Percentiles rank a stretch among this genome's conserved stretches.
Evolutionary conservation across 208 protist species (phyloP).

Genomic region (Angomonas deanei): DNA sequence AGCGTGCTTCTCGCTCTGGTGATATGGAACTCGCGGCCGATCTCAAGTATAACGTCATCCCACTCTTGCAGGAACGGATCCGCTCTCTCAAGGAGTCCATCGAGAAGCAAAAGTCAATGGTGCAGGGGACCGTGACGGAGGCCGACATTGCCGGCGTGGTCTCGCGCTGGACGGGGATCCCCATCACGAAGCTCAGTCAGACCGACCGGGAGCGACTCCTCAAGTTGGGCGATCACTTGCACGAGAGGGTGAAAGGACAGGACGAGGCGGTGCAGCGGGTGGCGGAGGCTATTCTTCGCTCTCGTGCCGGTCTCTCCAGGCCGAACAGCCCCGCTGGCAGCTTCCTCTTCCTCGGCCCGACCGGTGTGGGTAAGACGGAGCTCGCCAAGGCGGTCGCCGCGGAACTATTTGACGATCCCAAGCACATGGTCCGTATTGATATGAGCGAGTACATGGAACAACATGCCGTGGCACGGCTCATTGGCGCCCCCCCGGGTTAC

Average conservation of each 20-base stretch:
- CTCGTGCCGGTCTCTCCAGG: slow-evolving; percentile 89
- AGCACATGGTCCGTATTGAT: slow-evolving; percentile 96
- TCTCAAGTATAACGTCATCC: slow-evolving; percentile 94
- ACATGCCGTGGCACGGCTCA: slow-evolving; percentile 94
- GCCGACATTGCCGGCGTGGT: slow-evolving; percentile 92
- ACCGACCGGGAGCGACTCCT: slow-evolving; percentile 90
- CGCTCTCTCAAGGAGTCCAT: slow-evolving; percentile 62
- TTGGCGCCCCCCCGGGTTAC: slow-evolving; percentile 98
- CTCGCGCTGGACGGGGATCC: slow-evolving; percentile 96
- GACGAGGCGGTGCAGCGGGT: slow-evolving; percentile 93
- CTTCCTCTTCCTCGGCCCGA: slow-evolving; percentile 96
- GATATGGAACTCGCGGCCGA: slow-evolving; percentile 72
- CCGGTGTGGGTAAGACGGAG: slow-evolving; percentile 96
- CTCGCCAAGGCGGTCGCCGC: slow-evolving; percentile 94
- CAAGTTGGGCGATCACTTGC: slow-evolving; percentile 79
- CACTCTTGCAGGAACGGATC: slow-evolving; percentile 88
- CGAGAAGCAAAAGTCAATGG: slow-evolving; percentile 49
- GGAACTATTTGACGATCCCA: slow-evolving; percentile 96
- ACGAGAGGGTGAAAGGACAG: slow-evolving; percentile 94
- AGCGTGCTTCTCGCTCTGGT: slow-evolving; percentile 87
- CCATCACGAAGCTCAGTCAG: slow-evolving; percentile 86
- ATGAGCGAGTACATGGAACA: slow-evolving; percentile 99
- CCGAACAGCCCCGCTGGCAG: slow-evolving; percentile 89
- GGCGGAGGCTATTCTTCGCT: slow-evolving; percentile 93
- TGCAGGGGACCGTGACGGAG: slow-evolving; percentile 66